A percentile compares a stretch with the other conserved stretches of the same genome.
These are phyloP conservation scores for Boletus bicolor DNA, from an alignment of 768 basidiomycete genomes.

Conservation along the genomic window DNA sequence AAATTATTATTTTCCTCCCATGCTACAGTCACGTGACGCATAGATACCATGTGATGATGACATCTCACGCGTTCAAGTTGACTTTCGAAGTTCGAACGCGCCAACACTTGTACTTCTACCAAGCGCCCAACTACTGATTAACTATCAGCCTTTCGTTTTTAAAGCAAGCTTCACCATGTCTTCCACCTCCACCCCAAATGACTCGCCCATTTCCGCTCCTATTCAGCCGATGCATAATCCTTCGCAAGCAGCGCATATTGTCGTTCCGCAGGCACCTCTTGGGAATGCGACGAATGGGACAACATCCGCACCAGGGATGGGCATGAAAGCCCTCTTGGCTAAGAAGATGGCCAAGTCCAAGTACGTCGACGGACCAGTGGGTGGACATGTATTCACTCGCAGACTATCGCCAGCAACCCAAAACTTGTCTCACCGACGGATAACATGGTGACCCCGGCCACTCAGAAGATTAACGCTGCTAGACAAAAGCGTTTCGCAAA, in stretches of 20 bases:
- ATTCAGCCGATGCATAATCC: slow-evolving; percentile 88
- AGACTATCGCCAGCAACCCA: slow-evolving; percentile 61
- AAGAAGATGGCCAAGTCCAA: slow-evolving; percentile 90
- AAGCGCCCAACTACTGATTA: slow-evolving; percentile 1
- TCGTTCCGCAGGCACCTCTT: slow-evolving; percentile 76
- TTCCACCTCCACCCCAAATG: slow-evolving; percentile 53
- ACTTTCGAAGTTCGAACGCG: slow-evolving; percentile 20
- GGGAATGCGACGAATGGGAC: slow-evolving; percentile 59
- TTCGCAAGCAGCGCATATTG: slow-evolving; percentile 71
- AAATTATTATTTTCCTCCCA: too few relatives aligned
- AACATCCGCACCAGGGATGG: slow-evolving; percentile 65
- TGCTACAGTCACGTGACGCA: slow-evolving; percentile 12
- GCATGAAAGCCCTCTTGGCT: slow-evolving; percentile 86
- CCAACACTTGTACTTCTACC: neutral
- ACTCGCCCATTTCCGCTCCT: slow-evolving; percentile 58
- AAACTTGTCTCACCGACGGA: slow-evolving; percentile 92
- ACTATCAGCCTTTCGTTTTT: neutral
- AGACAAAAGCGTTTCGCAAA: slow-evolving; percentile 93
- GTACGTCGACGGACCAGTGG: slow-evolving; percentile 45
- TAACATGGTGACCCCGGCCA: slow-evolving; percentile 89
- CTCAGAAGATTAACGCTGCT: slow-evolving; percentile 85
- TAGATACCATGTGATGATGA: slow-evolving; percentile 21
- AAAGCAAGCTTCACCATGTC: slow-evolving; percentile 43
- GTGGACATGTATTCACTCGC: neutral
- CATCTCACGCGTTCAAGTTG: slow-evolving; percentile 28